Evolutionary conservation across 352 stramenopile genomes (phyloP).

Genomic region (Phytopythium vexans): DNA sequence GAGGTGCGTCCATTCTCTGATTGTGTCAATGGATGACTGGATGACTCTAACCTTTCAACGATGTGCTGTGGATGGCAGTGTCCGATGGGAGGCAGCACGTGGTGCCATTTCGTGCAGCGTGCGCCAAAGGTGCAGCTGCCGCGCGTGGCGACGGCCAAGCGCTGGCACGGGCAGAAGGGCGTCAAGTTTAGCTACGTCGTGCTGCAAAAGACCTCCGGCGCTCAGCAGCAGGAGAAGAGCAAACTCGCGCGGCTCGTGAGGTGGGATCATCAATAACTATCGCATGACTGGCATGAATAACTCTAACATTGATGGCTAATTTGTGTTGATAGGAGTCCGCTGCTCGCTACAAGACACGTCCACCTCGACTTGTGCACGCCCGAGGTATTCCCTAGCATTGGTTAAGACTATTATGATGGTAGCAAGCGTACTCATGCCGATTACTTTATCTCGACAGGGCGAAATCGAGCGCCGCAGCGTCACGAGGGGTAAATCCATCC

Average conservation of each 20-base stretch:
- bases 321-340: conserved; percentile 29
- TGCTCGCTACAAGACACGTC: conserved; percentile 76
- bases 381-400: conserved; percentile 25
- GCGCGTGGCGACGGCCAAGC: conserved; percentile 70
- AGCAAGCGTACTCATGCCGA: conserved; percentile 3
- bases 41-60: background rate
- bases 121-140: conserved; percentile 69
- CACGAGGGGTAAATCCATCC: conserved; percentile 68
- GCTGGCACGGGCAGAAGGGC: conserved; percentile 80
- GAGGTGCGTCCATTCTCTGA: conserved; percentile 29
- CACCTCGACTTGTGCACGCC: conserved; percentile 82
- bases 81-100: conserved; percentile 61
- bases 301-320: conserved; percentile 2
- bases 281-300: background rate
- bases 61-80: conserved; percentile 30
- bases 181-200: conserved; percentile 87
- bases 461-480: conserved; percentile 73
- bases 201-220: conserved; percentile 59
- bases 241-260: conserved; percentile 16
- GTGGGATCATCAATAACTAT: conserved; percentile 10
- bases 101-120: conserved; percentile 87
- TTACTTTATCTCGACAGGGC: conserved; percentile 33
- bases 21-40: background rate
- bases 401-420: background rate
- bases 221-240: conserved; percentile 14